Conservation (phyloP, 192 early-diverging fungal genomes). For the Coemansia sp. region DNA sequence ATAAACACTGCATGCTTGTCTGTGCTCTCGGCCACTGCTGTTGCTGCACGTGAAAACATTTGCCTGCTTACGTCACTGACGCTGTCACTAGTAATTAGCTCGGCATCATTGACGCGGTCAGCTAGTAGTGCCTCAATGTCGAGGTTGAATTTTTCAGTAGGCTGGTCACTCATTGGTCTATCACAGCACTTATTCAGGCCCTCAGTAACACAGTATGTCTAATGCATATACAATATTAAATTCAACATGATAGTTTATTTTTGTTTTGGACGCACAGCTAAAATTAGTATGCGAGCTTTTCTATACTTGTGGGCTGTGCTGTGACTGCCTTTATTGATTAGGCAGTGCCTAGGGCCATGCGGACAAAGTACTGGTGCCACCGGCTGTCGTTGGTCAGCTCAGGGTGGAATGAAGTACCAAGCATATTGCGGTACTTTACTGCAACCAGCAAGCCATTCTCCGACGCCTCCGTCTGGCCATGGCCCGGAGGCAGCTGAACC, state of each 20-base stretch:
- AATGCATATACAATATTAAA: too few species aligned
- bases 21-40: conserved; percentile 7
- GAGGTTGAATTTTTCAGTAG: background rate
- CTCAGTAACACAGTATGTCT: too few species aligned
- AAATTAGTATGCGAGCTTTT: too few species aligned
- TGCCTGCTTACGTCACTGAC: conserved; percentile 16
- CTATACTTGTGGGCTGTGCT: too few species aligned
- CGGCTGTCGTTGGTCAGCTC: conserved; percentile 89
- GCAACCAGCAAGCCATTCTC: conserved; percentile 77
- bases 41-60: conserved; percentile 27
- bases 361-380: conserved; percentile 85
- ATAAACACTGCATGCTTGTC: conserved; percentile 22
- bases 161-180: background rate
- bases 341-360: conserved; percentile 28
- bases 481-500: conserved; percentile 57
- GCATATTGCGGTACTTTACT: conserved; percentile 79
- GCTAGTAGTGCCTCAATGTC: conserved; percentile 39
- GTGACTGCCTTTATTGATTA: background rate
- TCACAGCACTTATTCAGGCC: background rate
- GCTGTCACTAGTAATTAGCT: conserved; percentile 10
- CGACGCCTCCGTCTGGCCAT: conserved; percentile 52
- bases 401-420: conserved; percentile 95
- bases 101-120: conserved; percentile 41
- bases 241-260: too few species aligned
- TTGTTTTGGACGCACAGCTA: too few species aligned